These are phyloP conservation scores for Globisporangium splendens DNA, from an alignment of 352 stramenopile species.

Conservation along the genomic window DNA sequence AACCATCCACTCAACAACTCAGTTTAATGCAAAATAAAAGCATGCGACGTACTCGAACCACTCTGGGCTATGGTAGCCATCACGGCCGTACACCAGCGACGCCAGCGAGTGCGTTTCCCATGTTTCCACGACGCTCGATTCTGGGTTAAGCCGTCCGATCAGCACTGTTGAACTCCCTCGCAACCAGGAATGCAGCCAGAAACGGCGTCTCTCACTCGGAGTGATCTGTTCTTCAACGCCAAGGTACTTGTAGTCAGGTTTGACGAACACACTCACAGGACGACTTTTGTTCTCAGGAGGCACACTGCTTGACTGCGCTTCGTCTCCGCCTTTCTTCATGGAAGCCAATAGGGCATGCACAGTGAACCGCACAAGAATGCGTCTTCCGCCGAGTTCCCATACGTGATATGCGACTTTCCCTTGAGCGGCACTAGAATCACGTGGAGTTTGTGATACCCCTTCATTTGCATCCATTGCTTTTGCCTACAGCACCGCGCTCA, in stretches of 20 bases:
- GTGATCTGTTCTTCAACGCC: slow-evolving; percentile 59
- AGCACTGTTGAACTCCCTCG: slow-evolving; percentile 54
- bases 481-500: background rate
- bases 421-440: background rate
- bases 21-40: background rate
- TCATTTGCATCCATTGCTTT: slow-evolving; percentile 4
- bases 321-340: background rate
- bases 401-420: slow-evolving; percentile 50
- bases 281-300: slow-evolving; percentile 1
- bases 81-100: slow-evolving; percentile 40
- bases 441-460: background rate
- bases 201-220: slow-evolving; percentile 46
- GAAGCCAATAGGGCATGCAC: slow-evolving; percentile 24
- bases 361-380: slow-evolving; percentile 58
- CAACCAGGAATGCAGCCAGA: slow-evolving; percentile 82
- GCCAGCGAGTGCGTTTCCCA: slow-evolving; percentile 47
- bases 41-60: slow-evolving; percentile 51
- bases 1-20: background rate
- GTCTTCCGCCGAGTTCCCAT: slow-evolving; percentile 52
- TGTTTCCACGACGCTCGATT: slow-evolving; percentile 23
- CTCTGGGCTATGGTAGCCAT: slow-evolving; percentile 27
- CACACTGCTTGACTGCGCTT: background rate
- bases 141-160: slow-evolving; percentile 41
- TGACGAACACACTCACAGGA: slow-evolving; percentile 65
- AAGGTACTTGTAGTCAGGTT: slow-evolving; percentile 55